Base-by-base conservation (phyloP, 371 early-diverging fungal genomes). In the Batkoa obscura region DNA sequence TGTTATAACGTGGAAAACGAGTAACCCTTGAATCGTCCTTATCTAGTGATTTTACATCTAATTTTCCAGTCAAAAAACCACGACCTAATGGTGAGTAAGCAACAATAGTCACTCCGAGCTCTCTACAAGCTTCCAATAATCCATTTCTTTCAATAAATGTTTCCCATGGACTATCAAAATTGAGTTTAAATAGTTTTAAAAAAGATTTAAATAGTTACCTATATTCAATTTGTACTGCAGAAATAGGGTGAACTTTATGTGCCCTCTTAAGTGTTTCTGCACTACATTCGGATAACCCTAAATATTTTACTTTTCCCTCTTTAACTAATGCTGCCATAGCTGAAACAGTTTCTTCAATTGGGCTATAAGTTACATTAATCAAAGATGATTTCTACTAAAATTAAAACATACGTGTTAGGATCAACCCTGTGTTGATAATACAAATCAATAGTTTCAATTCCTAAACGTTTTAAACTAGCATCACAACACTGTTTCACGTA, bases 301-400 rank as follows among this genome's bases (percentile, higher is more conserved):
- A 46, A 58, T 70, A 75, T 13, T 66, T 64, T 1, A 79, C 72
- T 53, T 75, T 76, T 42, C 78, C 79, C 58, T 76, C 68, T 55
- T 72, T 71, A 33, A 78, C 79, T 8, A 78, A 63, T 57, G 76
- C 72, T 0, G 73, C 76, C 75, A 78, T 70, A 31, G 74, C 79
- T 0, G 12, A 37, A 15, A 77, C 73, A 0, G 74, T 78, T 0
- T 69, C 71, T 56, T 77, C 75, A 56, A 77, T 75, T 0, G 74
- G 72, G 32, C 50, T 50, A 37, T 30, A 50, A 3, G 4, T n/a
- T n/a, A n/a, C n/a, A n/a, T n/a, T n/a, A n/a, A n/a, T n/a, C n/a
- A n/a, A n/a, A n/a, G 32, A 45, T 8, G 45, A 8, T 45, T 45
- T 13, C n/a, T 43, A 35, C 5, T 31, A 50, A 35, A 36, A 17